These are phyloP conservation scores for Plasmodium gonderi DNA, from an alignment of 169 alveolate species.

Conservation along the genomic window DNA sequence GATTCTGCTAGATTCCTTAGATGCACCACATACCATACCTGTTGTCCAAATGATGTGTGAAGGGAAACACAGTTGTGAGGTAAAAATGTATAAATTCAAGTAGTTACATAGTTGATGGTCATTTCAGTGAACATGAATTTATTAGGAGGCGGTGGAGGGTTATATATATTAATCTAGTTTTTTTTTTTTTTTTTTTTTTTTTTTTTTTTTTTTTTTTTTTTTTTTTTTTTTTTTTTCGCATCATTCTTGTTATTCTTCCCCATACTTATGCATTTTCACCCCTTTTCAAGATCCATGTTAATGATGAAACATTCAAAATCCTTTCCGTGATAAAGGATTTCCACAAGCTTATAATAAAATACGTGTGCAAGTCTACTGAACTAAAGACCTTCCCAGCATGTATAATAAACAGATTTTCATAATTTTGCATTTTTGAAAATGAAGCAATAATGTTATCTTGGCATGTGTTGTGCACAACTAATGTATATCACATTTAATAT, in stretches of 20 bases:
- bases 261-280: background rate
- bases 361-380: constrained; percentile 31
- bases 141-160: background rate
- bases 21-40: constrained; percentile 74
- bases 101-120: background rate
- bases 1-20: constrained; percentile 26
- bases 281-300: constrained; percentile 25
- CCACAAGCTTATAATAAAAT: constrained; percentile 58
- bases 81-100: constrained; percentile 7
- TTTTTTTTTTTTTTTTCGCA: too few relatives aligned
- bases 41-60: constrained; percentile 76
- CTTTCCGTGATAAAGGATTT: constrained; percentile 64
- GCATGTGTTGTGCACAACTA: background rate
- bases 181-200: background rate
- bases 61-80: constrained; percentile 70
- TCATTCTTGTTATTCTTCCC: background rate
- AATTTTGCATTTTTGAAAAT: background rate
- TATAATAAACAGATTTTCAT: background rate
- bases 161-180: background rate
- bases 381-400: constrained; percentile 37
- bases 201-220: too few relatives aligned
- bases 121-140: background rate
- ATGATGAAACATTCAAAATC: constrained; percentile 65
- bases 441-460: background rate
- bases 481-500: background rate